These are phyloP conservation scores for Zygosaccharomyces pseudorouxii DNA, from an alignment of 805 yeast genomes.

Conservation along the genomic window DNA sequence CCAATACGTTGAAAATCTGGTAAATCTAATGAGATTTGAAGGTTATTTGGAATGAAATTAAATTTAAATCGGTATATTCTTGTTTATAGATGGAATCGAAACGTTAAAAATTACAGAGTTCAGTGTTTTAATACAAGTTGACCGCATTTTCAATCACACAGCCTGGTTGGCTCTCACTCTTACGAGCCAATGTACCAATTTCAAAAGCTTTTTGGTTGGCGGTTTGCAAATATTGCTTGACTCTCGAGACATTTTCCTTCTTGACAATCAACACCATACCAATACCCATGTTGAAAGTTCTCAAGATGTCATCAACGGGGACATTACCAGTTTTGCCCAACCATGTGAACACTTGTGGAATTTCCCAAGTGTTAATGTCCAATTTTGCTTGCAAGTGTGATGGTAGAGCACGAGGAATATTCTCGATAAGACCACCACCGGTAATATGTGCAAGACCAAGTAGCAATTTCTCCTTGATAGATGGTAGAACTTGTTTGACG, in stretches of 20 bases:
- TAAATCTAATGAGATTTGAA: constrained; percentile 19
- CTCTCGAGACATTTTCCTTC: constrained; percentile 56
- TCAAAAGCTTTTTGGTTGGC: constrained; percentile 73
- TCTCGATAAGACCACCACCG: constrained; percentile 97
- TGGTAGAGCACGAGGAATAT: constrained; percentile 93
- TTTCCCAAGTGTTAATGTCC: constrained; percentile 75
- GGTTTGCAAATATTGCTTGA: constrained; percentile 47
- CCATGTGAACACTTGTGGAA: constrained; percentile 91
- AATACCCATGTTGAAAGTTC: constrained; percentile 92
- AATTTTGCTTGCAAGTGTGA: constrained; percentile 69
- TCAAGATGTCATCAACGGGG: constrained; percentile 75
- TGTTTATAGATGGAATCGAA: constrained; percentile 6
- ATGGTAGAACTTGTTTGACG: constrained; percentile 82
- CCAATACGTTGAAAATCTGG: constrained; percentile 46
- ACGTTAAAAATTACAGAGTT: constrained; percentile 3
- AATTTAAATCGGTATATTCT: not conserved
- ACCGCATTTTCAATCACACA: constrained; percentile 51
- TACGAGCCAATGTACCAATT: constrained; percentile 57
- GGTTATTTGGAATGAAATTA: constrained; percentile 13
- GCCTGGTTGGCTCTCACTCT: constrained; percentile 48
- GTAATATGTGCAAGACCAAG: constrained; percentile 95
- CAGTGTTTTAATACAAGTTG: constrained; percentile 26
- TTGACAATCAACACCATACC: constrained; percentile 92
- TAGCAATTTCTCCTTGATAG: constrained; percentile 60
- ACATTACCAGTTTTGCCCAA: constrained; percentile 87